A percentile compares a stretch with the other conserved stretches of the same genome.
phyloP scores from a whole-genome alignment of 2,329 filamentous ascomycete species.

The Thelonectria blattea region DNA sequence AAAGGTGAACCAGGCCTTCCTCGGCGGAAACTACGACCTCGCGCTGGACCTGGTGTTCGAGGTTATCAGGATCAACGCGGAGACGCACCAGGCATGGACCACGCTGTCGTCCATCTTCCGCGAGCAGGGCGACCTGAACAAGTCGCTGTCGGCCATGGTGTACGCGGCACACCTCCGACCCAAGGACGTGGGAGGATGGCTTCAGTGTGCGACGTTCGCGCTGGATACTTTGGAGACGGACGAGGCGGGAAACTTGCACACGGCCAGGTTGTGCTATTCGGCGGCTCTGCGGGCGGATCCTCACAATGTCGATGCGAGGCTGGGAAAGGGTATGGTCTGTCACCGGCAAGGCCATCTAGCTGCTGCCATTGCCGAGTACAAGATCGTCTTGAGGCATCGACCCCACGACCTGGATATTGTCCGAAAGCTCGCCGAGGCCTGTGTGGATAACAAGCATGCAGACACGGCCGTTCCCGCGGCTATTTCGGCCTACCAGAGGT shows the following conservation, averaged over 20 bases:
- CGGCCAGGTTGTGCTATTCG: slow-evolving; percentile 65
- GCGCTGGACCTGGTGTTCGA: slow-evolving; percentile 66
- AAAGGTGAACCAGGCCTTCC: slow-evolving; percentile 71
- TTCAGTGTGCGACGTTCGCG: slow-evolving; percentile 63
- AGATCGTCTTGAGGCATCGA: slow-evolving; percentile 57
- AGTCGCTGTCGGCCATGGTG: slow-evolving; percentile 64
- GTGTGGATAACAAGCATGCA: slow-evolving; percentile 58
- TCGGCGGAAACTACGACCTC: slow-evolving; percentile 64
- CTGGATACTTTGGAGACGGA: slow-evolving; percentile 56
- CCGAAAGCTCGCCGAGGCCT: slow-evolving; percentile 62
- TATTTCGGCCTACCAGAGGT: slow-evolving; percentile 55
- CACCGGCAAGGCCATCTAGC: slow-evolving; percentile 61
- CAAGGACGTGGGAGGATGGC: slow-evolving; percentile 65
- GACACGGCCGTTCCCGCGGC: slow-evolving; percentile 48
- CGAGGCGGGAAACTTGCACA: slow-evolving; percentile 55
- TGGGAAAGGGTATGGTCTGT: slow-evolving; percentile 64
- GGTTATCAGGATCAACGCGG: slow-evolving; percentile 71
- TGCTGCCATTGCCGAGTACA: slow-evolving; percentile 63
- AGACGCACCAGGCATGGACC: slow-evolving; percentile 70
- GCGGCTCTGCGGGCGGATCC: slow-evolving; percentile 64
- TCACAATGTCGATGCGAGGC: slow-evolving; percentile 61
- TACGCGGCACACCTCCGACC: slow-evolving; percentile 68
- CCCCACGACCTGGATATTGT: slow-evolving; percentile 62
- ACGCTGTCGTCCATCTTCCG: slow-evolving; percentile 66
- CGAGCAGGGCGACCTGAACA: slow-evolving; percentile 62